Evolutionary conservation across 2,329 filamentous ascomycete species (phyloP).

Genomic region (Neonectria magnoliae): DNA sequence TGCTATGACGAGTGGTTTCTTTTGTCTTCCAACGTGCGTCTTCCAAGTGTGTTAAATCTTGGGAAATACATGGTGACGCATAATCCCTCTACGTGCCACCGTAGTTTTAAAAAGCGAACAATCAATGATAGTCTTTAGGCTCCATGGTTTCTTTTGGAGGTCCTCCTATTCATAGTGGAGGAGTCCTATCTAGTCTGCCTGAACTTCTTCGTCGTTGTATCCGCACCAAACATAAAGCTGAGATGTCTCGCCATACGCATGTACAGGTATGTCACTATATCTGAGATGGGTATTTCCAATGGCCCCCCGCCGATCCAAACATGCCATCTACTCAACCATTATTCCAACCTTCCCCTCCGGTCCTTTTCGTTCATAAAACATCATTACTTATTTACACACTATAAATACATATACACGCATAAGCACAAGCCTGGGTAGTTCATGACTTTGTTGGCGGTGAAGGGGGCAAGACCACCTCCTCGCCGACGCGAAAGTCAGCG

Average conservation of each 20-base stretch:
- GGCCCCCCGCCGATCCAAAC: background rate
- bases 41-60: background rate
- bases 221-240: background rate
- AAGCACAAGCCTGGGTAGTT: conserved; percentile 10
- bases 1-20: conserved; percentile 8
- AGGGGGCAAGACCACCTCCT: conserved; percentile 40
- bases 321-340: background rate
- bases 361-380: conserved; percentile 11
- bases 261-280: background rate
- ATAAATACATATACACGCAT: background rate
- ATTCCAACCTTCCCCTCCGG: background rate
- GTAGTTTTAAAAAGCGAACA: background rate
- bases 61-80: no score
- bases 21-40: background rate
- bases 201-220: background rate
- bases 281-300: conserved; percentile 2
- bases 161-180: background rate
- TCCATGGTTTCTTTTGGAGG: background rate
- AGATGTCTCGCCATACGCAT: background rate
- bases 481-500: conserved; percentile 34
- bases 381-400: background rate
- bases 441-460: conserved; percentile 20
- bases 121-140: background rate
- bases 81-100: background rate
- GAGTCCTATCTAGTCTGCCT: background rate